A percentile compares a stretch with the other conserved stretches of the same genome.
Conservation (phyloP, 139 green algal genomes). For the Coccomyxa sp. region DNA sequence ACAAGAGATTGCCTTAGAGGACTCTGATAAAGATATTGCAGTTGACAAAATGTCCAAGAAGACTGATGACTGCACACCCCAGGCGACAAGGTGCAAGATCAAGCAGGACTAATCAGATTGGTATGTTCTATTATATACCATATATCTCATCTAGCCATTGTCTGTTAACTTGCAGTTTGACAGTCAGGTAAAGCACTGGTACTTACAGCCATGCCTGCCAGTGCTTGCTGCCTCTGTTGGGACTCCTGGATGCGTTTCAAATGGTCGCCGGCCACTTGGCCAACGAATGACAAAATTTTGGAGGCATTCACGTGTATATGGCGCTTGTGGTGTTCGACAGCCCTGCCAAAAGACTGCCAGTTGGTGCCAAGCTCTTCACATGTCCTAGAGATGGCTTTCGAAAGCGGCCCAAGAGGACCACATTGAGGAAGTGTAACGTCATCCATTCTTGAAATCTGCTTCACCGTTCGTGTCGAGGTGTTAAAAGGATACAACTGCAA, state of each 20-base stretch:
- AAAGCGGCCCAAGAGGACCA: background rate
- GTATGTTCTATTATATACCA: background rate
- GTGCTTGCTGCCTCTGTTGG: background rate
- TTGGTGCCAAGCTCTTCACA: background rate
- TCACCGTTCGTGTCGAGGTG: no score
- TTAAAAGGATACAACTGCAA: no score
- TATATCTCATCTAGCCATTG: background rate
- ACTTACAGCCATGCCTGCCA: slow-evolving; percentile 3
- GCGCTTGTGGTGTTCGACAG: background rate
- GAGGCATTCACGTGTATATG: background rate
- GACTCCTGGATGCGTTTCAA: background rate
- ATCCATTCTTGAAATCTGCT: no score
- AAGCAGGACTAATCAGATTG: background rate
- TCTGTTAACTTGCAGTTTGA: slow-evolving; percentile 1
- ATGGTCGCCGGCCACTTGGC: background rate
- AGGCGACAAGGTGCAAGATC: background rate
- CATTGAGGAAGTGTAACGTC: no score
- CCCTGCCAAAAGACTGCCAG: background rate
- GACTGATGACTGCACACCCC: no score
- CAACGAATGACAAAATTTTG: background rate
- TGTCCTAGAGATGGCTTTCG: background rate
- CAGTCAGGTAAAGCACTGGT: background rate
- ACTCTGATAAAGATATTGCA: background rate
- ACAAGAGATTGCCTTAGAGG: background rate
- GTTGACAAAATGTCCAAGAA: background rate